Percentiles rank a stretch among this genome's conserved stretches.
Evolutionary conservation across 225 moss, liverwort and hornwort genomes (phyloP).

Genomic region (Asterella californica): DNA sequence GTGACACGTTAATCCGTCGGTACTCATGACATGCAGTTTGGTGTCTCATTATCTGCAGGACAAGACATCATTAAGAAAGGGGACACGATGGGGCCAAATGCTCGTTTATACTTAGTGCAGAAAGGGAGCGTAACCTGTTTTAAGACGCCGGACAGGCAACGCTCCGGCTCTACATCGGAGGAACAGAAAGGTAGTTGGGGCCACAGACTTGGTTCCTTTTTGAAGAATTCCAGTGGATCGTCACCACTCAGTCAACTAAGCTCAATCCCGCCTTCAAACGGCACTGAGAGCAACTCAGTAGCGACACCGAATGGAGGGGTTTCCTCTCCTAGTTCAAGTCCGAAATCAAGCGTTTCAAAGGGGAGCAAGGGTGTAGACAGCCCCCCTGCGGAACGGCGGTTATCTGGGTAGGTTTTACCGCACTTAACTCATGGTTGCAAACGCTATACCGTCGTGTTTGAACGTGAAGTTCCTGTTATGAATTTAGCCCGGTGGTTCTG

Average conservation of each 20-base stretch:
- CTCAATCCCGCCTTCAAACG: conserved; percentile 9
- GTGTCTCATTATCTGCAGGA: conserved; percentile 35
- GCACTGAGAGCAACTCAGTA: conserved; percentile 7
- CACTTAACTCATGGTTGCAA: background rate
- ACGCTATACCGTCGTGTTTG: background rate
- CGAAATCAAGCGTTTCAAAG: background rate
- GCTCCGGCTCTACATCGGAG: too few species aligned
- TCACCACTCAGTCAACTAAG: background rate
- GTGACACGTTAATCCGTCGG: background rate
- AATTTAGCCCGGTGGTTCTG: background rate
- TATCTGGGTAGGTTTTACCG: background rate
- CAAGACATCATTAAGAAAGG: conserved; percentile 66
- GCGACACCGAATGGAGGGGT: background rate
- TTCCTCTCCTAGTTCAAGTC: conserved; percentile 19
- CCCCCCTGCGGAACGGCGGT: background rate
- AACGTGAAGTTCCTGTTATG: background rate
- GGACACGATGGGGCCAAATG: conserved; percentile 53
- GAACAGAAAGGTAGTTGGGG: conserved; percentile 29
- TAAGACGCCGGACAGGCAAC: conserved; percentile 21
- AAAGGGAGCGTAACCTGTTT: conserved; percentile 53
- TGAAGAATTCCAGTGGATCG: conserved; percentile 27
- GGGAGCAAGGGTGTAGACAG: conserved; percentile 2
- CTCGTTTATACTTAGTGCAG: conserved; percentile 79
- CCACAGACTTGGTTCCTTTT: conserved; percentile 36
- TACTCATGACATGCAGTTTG: background rate